phyloP scores from a whole-genome alignment of 2,329 filamentous ascomycete species.

The Cytospora piceae region DNA sequence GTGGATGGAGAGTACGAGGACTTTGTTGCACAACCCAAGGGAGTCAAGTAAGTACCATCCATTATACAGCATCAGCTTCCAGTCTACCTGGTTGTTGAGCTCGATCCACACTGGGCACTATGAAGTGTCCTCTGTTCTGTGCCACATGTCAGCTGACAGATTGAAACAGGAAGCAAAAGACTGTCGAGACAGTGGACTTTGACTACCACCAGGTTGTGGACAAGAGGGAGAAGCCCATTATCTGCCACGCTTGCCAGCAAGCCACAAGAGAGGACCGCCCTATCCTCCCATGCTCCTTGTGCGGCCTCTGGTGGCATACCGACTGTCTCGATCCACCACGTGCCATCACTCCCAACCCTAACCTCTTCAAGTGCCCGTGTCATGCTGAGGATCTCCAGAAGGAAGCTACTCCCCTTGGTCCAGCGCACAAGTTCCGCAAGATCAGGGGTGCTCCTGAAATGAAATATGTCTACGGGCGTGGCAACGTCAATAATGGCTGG shows the following conservation, averaged over 20 bases:
- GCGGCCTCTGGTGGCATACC: conserved; percentile 83
- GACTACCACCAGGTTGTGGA: conserved; percentile 73
- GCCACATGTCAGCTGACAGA: conserved; percentile 38
- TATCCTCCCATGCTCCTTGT: conserved; percentile 86
- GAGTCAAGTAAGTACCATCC: conserved; percentile 59
- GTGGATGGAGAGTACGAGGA: conserved; percentile 82
- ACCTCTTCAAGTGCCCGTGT: conserved; percentile 86
- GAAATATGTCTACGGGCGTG: conserved; percentile 61
- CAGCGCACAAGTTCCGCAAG: conserved; percentile 65
- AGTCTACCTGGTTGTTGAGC: no score
- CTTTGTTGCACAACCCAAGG: conserved; percentile 57
- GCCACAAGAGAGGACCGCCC: conserved; percentile 66
- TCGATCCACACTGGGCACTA: not conserved
- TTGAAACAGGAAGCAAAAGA: conserved; percentile 53
- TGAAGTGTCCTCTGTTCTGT: not conserved
- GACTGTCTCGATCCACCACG: conserved; percentile 89
- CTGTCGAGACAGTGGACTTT: conserved; percentile 65
- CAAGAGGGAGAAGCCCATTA: conserved; percentile 71
- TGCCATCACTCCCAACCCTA: conserved; percentile 74
- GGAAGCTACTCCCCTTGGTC: conserved; percentile 59
- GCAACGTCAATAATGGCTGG: conserved; percentile 70
- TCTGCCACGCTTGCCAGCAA: conserved; percentile 77
- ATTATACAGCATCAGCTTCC: not conserved
- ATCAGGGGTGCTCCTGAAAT: conserved; percentile 59
- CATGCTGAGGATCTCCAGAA: conserved; percentile 76